Conservation (phyloP, 768 basidiomycete genomes). For the Cyathus striatus region DNA sequence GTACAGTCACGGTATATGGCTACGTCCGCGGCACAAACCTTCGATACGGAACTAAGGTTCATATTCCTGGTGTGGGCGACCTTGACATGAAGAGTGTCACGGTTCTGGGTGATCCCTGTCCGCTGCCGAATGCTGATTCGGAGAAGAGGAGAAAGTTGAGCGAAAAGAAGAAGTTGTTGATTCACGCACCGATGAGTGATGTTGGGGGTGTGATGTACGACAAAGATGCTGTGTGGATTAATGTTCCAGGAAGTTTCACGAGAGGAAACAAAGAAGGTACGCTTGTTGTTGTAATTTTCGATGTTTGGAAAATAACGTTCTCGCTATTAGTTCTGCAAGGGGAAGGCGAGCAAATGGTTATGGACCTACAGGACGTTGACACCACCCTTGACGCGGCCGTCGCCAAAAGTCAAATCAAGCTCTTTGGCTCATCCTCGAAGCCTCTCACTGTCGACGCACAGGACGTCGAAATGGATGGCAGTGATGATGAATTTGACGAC, state of each 20-base stretch:
- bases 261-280: conserved; percentile 64
- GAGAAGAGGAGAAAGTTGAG: conserved; percentile 91
- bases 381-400: conserved; percentile 83
- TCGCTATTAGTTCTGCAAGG: conserved; percentile 66
- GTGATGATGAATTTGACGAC: conserved; percentile 20
- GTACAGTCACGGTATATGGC: conserved; percentile 91
- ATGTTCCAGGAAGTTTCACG: conserved; percentile 93
- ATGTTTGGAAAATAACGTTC: neutral
- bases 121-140: conserved; percentile 83
- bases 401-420: conserved; percentile 71
- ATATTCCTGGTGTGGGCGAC: conserved; percentile 95
- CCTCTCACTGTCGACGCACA: conserved; percentile 49
- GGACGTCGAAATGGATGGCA: conserved; percentile 25
- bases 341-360: conserved; percentile 97
- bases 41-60: conserved; percentile 70
- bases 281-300: conserved; percentile 10
- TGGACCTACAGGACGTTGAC: conserved; percentile 86
- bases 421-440: conserved; percentile 79
- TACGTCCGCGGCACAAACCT: conserved; percentile 91
- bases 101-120: conserved; percentile 89
- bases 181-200: conserved; percentile 99
- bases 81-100: conserved; percentile 70
- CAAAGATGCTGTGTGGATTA: conserved; percentile 97
- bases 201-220: conserved; percentile 96
- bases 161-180: conserved; percentile 87